Base-by-base conservation (phyloP, 805 yeast genomes). In the Zygotorulaspora sp. region DNA sequence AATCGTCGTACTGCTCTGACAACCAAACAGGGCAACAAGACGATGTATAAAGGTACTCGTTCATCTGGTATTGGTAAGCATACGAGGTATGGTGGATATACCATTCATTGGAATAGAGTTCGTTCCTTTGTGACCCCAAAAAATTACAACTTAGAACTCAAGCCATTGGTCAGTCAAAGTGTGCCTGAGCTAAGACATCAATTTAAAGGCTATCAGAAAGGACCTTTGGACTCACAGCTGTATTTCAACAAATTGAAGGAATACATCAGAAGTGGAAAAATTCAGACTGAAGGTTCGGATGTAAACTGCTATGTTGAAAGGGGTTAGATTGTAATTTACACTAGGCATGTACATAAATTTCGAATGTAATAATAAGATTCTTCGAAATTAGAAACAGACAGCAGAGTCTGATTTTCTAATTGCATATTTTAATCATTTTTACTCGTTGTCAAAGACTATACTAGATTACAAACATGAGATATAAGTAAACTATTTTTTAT, bases 11-110 rank as follows among this genome's bases (percentile, higher is more conserved):
- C 75, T 57, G 75, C 95, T 4, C 68, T 90, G 52, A 83, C 96
- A 15, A 82, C 96, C 15, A 92, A 92, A 55, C 87, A 86, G 59
- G 97, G 98, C 55, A 90, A 92, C 66, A 88, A 89, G 68, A 81
- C 84, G 52, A 84, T 72, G 66, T 92, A 92, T 68, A 92, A 92
- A 63, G 99, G 99, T 70, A 92, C 97, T 15, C 77, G 97, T 41
- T 85, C 98, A 4, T 75, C 95, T 3, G 97, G 97, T 62, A 77
- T 87, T 45, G 99, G 99, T 59, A 71, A 70, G 36, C 77, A 81
- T 57, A 83, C 92, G 37, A 68, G 71, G 23, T 72, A 70, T 44
- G 97, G 95, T 37, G 74, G 75, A 15, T 92, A 87, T 62, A 68
- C 75, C 5, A 75, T 92, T 44, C 74, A 85, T 65, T 90, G 95